Conservation (phyloP, 805 yeast species). For the Yamadazyma ubonensis region DNA sequence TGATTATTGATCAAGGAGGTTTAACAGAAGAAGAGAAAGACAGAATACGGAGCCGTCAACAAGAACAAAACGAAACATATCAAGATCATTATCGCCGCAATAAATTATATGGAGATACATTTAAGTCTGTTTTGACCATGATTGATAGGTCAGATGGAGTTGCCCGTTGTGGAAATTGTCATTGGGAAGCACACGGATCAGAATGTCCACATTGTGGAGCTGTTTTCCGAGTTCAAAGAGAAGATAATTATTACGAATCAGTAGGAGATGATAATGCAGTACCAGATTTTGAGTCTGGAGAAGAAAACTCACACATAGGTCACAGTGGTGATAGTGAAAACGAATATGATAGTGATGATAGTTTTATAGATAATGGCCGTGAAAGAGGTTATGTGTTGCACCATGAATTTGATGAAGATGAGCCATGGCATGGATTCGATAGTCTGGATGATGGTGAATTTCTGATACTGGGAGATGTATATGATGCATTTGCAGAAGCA, state of each 20-base stretch:
- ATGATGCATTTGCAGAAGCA: no score
- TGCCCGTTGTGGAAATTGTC: conserved; percentile 71
- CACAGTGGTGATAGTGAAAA: conserved; percentile 18
- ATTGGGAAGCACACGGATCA: conserved; percentile 73
- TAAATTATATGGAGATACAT: conserved; percentile 48
- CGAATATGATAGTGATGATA: conserved; percentile 30
- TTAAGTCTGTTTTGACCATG: conserved; percentile 51
- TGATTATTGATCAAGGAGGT: conserved; percentile 36
- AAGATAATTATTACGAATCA: conserved; percentile 34
- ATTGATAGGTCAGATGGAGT: conserved; percentile 70
- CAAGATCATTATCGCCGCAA: conserved; percentile 34
- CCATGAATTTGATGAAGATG: conserved; percentile 1
- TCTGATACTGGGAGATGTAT: no score
- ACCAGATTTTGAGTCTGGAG: conserved; percentile 36
- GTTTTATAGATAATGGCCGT: conserved; percentile 31
- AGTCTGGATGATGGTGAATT: conserved; percentile 3
- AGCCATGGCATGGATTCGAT: conserved; percentile 15
- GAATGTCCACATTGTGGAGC: conserved; percentile 70
- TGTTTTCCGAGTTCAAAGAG: conserved; percentile 39
- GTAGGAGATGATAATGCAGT: conserved; percentile 40
- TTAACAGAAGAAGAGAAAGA: conserved; percentile 19
- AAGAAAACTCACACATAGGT: conserved; percentile 22
- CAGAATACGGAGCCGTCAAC: conserved; percentile 16
- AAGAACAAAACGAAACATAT: conserved; percentile 25
- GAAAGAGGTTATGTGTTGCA: neutral